These are phyloP conservation scores for Rhodocollybia butyracea DNA, from an alignment of 768 basidiomycete species.

Conservation along the genomic window DNA sequence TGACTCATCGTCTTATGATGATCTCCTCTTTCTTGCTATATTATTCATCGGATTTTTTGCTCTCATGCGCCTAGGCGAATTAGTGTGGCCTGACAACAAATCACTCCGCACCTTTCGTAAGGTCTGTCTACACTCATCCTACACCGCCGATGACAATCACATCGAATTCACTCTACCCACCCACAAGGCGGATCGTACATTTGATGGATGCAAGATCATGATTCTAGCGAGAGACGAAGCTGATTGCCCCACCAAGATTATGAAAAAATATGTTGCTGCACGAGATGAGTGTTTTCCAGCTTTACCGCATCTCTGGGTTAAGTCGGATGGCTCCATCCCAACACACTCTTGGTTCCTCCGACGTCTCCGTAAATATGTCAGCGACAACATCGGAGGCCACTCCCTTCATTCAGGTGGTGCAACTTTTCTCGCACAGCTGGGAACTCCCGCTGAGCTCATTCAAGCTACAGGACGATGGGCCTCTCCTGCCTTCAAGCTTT, in stretches of 20 bases:
- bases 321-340: background rate
- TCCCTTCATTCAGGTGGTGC: constrained; percentile 19
- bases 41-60: background rate
- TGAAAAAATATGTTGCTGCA: background rate
- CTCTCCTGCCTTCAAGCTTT: constrained; percentile 22
- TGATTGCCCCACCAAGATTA: background rate
- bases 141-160: no score
- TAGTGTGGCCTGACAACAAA: background rate
- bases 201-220: constrained; percentile 14
- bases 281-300: background rate
- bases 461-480: constrained; percentile 28
- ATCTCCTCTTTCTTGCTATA: background rate
- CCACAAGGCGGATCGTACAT: constrained; percentile 1
- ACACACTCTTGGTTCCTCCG: background rate
- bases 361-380: background rate
- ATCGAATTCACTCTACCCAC: background rate
- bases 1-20: background rate
- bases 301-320: background rate
- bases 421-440: constrained; percentile 15
- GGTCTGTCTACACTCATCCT: background rate
- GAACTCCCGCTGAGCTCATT: constrained; percentile 20
- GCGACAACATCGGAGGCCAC: constrained; percentile 10
- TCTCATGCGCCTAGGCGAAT: background rate
- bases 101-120: background rate
- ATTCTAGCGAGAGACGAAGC: constrained; percentile 14